Base-by-base conservation (phyloP, 495 filamentous ascomycete genomes). In the Neurospora cerealis region DNA sequence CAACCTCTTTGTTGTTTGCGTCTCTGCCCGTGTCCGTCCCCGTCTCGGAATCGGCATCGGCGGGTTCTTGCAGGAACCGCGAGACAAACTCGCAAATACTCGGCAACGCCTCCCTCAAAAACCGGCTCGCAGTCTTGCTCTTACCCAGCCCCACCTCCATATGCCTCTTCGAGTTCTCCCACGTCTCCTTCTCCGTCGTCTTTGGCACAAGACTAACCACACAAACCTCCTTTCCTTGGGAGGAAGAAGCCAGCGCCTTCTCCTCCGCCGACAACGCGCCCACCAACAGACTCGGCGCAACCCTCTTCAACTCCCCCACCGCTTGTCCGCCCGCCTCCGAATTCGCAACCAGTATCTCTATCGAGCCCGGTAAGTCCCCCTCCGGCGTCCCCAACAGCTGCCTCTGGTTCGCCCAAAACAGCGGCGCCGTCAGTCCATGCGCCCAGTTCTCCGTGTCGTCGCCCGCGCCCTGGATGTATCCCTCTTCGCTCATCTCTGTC, bases 401-500 rank as follows among this genome's bases (percentile, higher is more conserved):
- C 3, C 85, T 83, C 37, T 81, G 82, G 73, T 95, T 85, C 40
- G 80, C 80, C 95, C 95, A 98, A 80, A 97, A 98, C 4, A 94
- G 74, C 2, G 80, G 81, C 11, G 95, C 88, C 10, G 92, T 95
- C 13, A 98, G 83, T 1, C 92, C 92, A 48, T 87, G 82, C 42
- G 93, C 90, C 96, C 96, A 99, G 46, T 89, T 91, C 82, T 98
- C 95, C 24, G 90, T 93, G 78, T 98, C 95, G 82, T 98, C 95
- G 6, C 91, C 95, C 15, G 95, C 94, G 34, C 96, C 96, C 81
- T 98, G 96, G 74, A 99, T 93, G 79, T 99, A 99, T 36, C 91
- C 92, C 5, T 88, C 89, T 72, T 85, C 85, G 38, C 88, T 89
- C 71, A 89, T 85, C 77, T 93, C 92, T 0, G 87, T 87, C 6